A percentile compares a stretch with the other conserved stretches of the same genome.
phyloP scores from a whole-genome alignment of 2,329 filamentous ascomycete species.

The Colletotrichum neosansevieriae region DNA sequence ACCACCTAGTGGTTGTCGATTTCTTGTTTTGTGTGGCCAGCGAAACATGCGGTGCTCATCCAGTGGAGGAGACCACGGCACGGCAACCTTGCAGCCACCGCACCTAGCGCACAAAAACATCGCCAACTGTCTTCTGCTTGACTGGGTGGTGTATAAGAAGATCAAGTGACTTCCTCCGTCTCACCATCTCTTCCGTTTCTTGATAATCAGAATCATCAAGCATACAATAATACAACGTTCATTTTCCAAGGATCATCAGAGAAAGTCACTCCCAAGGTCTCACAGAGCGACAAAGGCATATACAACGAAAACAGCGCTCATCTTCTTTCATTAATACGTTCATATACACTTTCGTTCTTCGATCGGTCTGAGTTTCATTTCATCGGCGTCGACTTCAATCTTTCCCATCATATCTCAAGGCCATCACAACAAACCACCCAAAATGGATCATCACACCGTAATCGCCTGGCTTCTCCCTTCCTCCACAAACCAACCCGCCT shows the following conservation, averaged over 20 bases:
- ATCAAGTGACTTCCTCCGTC: conserved; percentile 33
- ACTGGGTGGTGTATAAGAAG: conserved; percentile 32
- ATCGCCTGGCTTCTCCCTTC: conserved; percentile 41
- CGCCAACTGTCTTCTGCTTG: conserved; percentile 33
- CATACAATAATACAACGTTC: conserved; percentile 21
- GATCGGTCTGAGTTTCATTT: neutral
- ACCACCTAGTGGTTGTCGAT: conserved; percentile 28
- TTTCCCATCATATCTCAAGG: neutral
- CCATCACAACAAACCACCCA: conserved; percentile 5
- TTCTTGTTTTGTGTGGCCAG: conserved; percentile 35
- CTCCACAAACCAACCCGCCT: conserved; percentile 37
- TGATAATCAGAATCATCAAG: conserved; percentile 10
- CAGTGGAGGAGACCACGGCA: conserved; percentile 30
- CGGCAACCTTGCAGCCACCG: conserved; percentile 5
- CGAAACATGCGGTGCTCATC: conserved; percentile 31
- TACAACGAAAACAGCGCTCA: conserved; percentile 2
- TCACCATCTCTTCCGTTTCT: conserved; percentile 2
- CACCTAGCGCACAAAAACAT: conserved; percentile 37
- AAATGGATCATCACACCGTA: conserved; percentile 36
- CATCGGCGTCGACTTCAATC: neutral
- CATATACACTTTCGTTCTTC: neutral
- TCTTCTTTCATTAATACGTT: conserved; percentile 20
- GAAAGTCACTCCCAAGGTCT: neutral
- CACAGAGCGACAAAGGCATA: neutral
- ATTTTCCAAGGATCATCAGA: conserved; percentile 16